Evolutionary conservation across 2,329 filamentous ascomycete genomes (phyloP).

Genomic region (Beauveria brongniartii): DNA sequence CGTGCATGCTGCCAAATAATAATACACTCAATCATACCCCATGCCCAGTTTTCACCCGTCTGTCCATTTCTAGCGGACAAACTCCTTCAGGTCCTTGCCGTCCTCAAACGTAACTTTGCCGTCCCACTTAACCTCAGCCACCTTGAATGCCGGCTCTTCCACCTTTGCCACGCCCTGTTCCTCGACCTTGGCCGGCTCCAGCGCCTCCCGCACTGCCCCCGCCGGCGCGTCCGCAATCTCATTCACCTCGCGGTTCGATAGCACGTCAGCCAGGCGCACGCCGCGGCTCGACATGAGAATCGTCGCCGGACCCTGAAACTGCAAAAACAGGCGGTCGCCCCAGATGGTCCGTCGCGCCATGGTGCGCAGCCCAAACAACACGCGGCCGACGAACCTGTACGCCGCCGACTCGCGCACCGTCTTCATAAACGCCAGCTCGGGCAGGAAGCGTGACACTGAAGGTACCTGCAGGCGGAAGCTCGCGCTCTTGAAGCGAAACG

Average conservation of each 20-base stretch:
- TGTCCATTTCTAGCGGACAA: conserved; percentile 31
- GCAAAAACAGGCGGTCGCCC: conserved; percentile 88
- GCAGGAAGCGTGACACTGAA: conserved; percentile 53
- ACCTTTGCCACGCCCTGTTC: neutral
- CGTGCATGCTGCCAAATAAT: conserved; percentile 2
- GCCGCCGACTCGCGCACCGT: conserved; percentile 62
- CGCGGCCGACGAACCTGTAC: conserved; percentile 62
- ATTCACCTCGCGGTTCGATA: conserved; percentile 73
- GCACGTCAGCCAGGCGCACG: conserved; percentile 65
- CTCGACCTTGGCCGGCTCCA: conserved; percentile 30
- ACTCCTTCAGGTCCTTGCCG: conserved; percentile 48
- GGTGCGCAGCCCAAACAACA: conserved; percentile 64
- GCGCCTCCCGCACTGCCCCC: conserved; percentile 56
- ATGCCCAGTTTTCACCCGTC: neutral
- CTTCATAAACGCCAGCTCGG: conserved; percentile 64
- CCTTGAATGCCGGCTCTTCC: conserved; percentile 35
- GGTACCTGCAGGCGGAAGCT: conserved; percentile 75
- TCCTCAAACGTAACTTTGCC: conserved; percentile 62
- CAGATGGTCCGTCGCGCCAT: conserved; percentile 76
- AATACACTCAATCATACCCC: neutral
- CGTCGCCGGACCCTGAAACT: conserved; percentile 79
- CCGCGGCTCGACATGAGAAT: conserved; percentile 85
- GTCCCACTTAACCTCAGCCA: conserved; percentile 49
- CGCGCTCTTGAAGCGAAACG: conserved; percentile 78
- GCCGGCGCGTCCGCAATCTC: conserved; percentile 81